Evolutionary conservation across 176 grass and related monocot genomes (phyloP).

Genomic region (Lolium rigidum): DNA sequence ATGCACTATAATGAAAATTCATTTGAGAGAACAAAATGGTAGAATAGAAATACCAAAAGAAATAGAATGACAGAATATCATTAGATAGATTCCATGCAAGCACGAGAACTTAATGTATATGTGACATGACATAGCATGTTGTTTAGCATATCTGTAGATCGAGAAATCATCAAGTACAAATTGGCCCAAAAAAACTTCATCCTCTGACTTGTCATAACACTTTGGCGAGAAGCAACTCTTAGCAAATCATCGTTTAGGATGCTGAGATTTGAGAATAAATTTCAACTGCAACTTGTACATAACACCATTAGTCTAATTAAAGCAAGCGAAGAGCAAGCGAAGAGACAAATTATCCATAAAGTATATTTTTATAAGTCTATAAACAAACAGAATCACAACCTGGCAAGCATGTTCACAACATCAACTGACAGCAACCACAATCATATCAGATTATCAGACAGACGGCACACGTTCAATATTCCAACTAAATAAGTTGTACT

Average conservation of each 20-base stretch:
- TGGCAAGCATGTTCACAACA: slow-evolving; percentile 38
- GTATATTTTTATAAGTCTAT: neutral
- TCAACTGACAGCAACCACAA: slow-evolving; percentile 16
- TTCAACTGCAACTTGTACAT: neutral
- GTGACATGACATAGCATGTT: neutral
- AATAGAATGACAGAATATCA: neutral
- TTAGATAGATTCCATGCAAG: neutral
- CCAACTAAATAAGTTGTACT: neutral
- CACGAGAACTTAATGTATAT: neutral
- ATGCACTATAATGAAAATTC: neutral
- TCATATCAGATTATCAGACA: slow-evolving; percentile 37
- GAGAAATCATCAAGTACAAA: neutral
- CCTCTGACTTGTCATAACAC: neutral
- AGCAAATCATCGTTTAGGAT: neutral
- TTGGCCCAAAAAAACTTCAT: slow-evolving; percentile 21
- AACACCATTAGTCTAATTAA: slow-evolving; percentile 25
- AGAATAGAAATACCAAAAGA: neutral
- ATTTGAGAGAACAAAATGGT: neutral
- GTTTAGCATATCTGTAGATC: neutral
- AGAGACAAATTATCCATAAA: neutral
- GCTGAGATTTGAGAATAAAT: slow-evolving; percentile 9
- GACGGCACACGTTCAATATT: neutral
- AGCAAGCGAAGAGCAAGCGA: too few relatives aligned
- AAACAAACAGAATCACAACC: neutral
- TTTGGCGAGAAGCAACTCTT: slow-evolving; percentile 17